A percentile compares a stretch with the other conserved stretches of the same genome.
phyloP scores from a whole-genome alignment of 306 rosid genomes.

The Rosa multiflora region DNA sequence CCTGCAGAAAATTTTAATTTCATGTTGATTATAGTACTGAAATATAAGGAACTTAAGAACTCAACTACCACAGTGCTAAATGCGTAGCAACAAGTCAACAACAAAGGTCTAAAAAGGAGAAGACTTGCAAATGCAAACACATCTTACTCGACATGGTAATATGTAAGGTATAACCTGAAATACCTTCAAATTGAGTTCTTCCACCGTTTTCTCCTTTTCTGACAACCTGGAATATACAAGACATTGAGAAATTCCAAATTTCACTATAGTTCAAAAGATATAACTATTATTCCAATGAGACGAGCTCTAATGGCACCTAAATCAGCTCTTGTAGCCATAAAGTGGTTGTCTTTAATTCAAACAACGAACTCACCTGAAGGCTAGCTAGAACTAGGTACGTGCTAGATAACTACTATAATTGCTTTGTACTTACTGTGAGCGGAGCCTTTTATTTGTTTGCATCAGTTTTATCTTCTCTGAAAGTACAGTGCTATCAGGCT shows the following conservation, averaged over 20 bases:
- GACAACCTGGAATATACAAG: conserved; percentile 14
- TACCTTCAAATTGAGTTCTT: conserved; percentile 18
- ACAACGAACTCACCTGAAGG: neutral
- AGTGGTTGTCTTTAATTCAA: neutral
- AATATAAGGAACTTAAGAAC: neutral
- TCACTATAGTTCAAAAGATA: neutral
- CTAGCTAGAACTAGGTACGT: neutral
- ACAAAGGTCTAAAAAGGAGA: neutral
- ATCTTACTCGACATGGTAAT: neutral
- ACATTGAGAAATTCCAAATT: conserved; percentile 1
- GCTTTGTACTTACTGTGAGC: conserved; percentile 17
- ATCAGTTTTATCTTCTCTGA: conserved; percentile 3
- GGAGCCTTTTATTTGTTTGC: conserved; percentile 15
- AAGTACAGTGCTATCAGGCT: conserved; percentile 1
- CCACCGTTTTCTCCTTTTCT: neutral
- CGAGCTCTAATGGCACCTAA: neutral
- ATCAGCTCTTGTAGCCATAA: neutral
- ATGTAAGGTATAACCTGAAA: no score
- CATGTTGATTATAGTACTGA: neutral
- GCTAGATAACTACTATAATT: neutral
- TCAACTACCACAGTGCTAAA: neutral
- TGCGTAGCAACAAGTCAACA: neutral
- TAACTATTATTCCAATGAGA: neutral
- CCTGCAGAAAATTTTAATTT: conserved; percentile 5
- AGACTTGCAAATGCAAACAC: neutral